Percentiles rank a stretch among this genome's conserved stretches.
Evolutionary conservation across 805 yeast genomes (phyloP).

Genomic region (Schwanniomyces sp.): DNA sequence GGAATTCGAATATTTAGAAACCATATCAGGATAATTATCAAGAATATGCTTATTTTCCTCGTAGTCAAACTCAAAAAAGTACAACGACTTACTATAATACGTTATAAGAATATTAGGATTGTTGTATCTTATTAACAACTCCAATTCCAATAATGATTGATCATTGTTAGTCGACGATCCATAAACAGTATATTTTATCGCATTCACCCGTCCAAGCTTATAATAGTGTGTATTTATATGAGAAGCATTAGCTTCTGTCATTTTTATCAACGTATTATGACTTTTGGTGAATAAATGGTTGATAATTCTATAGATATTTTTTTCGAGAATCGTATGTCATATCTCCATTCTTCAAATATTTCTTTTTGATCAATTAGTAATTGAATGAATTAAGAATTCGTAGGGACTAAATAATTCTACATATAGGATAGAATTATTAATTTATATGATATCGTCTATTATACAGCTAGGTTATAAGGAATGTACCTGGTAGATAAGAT

Average conservation of each 20-base stretch:
- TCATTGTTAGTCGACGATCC: conserved; percentile 27
- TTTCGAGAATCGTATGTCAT: not conserved
- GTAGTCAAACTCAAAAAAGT: conserved; percentile 30
- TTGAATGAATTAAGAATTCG: no score
- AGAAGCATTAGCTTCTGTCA: conserved; percentile 21
- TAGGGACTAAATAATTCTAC: no score
- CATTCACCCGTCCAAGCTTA: conserved; percentile 37
- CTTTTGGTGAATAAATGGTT: not conserved
- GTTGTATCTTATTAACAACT: conserved; percentile 32
- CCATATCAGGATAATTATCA: conserved; percentile 23
- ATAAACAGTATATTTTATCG: conserved; percentile 30
- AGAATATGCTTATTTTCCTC: conserved; percentile 13
- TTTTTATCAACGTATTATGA: not conserved
- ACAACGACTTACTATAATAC: conserved; percentile 41
- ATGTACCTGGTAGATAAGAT: no score
- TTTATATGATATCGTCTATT: no score
- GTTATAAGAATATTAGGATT: conserved; percentile 39
- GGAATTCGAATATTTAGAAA: conserved; percentile 19
- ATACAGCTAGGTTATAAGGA: no score
- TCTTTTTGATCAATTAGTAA: no score
- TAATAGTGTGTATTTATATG: conserved; percentile 37
- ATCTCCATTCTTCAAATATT: not conserved
- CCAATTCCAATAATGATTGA: conserved; percentile 40
- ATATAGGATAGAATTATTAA: no score
- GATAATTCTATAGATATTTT: not conserved